Conservation (phyloP, 2,329 filamentous ascomycete genomes). For the Hymenoscyphus infarciens region DNA sequence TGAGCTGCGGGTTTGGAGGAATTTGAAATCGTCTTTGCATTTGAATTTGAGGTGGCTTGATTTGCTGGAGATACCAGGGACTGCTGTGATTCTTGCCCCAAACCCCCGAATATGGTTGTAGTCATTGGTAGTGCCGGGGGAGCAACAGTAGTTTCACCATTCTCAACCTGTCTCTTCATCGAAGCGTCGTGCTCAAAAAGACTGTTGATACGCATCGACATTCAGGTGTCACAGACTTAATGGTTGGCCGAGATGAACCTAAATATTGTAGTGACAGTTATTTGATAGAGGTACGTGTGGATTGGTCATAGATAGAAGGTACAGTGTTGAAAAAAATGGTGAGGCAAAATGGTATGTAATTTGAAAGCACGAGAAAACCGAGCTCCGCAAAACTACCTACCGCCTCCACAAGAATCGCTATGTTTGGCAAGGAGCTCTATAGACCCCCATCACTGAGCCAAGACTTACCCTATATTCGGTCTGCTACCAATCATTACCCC, state of each 20-base stretch:
- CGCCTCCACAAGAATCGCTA: background rate
- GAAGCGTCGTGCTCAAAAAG: constrained; percentile 20
- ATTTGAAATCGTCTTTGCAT: constrained; percentile 12
- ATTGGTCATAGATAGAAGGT: background rate
- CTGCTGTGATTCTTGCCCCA: constrained; percentile 6
- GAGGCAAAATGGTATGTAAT: background rate
- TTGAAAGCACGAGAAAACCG: background rate
- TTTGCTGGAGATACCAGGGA: constrained; percentile 9
- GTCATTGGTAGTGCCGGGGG: background rate
- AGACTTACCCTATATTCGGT: constrained; percentile 2
- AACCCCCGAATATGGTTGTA: constrained; percentile 7
- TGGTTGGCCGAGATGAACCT: background rate
- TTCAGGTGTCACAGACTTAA: background rate
- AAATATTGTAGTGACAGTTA: background rate
- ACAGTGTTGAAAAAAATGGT: background rate
- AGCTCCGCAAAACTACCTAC: too few species aligned
- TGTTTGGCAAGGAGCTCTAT: background rate
- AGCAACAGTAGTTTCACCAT: constrained; percentile 1
- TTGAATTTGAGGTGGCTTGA: constrained; percentile 1
- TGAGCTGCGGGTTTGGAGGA: constrained; percentile 19
- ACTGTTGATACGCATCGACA: constrained; percentile 21
- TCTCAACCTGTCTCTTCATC: constrained; percentile 16
- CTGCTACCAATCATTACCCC: background rate
- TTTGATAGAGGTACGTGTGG: background rate
- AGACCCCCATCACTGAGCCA: background rate